Evolutionary conservation across 139 green algal species (phyloP).

Genomic region (Auxenochlorella protothecoides): DNA sequence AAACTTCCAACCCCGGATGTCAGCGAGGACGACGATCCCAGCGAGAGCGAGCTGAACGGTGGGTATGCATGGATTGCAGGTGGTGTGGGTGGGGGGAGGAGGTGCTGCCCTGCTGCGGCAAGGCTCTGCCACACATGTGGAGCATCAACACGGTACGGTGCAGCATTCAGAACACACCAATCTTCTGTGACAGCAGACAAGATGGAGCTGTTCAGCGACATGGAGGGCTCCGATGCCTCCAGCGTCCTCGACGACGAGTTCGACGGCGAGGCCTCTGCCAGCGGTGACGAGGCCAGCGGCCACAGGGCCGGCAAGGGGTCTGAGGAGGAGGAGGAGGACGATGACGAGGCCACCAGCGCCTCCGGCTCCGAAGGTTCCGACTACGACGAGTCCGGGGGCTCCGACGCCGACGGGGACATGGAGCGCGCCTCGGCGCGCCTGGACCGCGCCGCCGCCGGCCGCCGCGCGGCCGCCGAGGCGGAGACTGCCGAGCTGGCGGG

Average conservation of each 20-base stretch:
- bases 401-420: constrained; percentile 31
- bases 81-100: too few species aligned
- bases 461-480: constrained; percentile 31
- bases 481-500: constrained; percentile 46
- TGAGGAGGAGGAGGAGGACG: constrained; percentile 22
- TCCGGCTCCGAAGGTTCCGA: not conserved
- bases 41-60: too few species aligned
- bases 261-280: not conserved
- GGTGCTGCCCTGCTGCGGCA: too few species aligned
- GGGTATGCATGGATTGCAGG: too few species aligned
- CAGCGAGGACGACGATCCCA: too few species aligned
- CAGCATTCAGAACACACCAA: too few species aligned
- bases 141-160: too few species aligned
- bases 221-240: too few species aligned
- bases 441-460: constrained; percentile 33
- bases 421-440: constrained; percentile 37
- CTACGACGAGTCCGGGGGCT: constrained; percentile 4
- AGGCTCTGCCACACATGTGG: too few species aligned
- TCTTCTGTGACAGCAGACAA: too few species aligned
- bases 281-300: constrained; percentile 16
- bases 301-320: constrained; percentile 14
- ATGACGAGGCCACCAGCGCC: not conserved
- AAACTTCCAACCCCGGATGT: too few species aligned
- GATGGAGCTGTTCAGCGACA: too few species aligned
- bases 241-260: not conserved